Evolutionary conservation across 2,329 filamentous ascomycete genomes (phyloP).

Genomic region (Tolypocladium guangdongense): DNA sequence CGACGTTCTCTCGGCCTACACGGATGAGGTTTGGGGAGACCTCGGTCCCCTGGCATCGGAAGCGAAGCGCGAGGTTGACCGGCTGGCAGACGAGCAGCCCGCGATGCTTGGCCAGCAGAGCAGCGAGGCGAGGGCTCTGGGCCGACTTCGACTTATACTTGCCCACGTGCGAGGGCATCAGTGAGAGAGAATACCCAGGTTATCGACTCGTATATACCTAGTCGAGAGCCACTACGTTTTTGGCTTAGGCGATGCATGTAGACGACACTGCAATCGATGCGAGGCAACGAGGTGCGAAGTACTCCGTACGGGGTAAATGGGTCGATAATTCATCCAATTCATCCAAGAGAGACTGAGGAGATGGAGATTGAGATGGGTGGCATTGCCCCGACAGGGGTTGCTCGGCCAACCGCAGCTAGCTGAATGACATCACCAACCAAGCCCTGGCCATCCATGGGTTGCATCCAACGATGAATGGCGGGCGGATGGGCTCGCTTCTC

Average conservation of each 20-base stretch:
- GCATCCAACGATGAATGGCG: background rate
- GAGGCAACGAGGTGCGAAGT: background rate
- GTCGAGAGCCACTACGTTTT: background rate
- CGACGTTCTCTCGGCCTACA: slow-evolving; percentile 43
- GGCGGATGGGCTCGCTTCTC: background rate
- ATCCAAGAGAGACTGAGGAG: background rate
- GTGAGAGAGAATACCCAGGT: background rate
- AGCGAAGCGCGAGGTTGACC: slow-evolving; percentile 44
- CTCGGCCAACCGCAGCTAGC: slow-evolving; percentile 14
- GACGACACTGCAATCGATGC: background rate
- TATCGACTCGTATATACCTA: background rate
- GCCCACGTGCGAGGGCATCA: slow-evolving; percentile 22
- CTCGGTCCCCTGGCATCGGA: slow-evolving; percentile 43
- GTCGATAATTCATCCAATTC: background rate
- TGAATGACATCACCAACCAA: slow-evolving; percentile 1
- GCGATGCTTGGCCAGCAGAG: background rate
- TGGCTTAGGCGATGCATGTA: background rate
- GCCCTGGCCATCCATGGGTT: background rate
- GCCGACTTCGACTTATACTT: slow-evolving; percentile 24
- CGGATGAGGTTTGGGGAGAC: slow-evolving; percentile 60
- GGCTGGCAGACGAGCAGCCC: slow-evolving; percentile 17
- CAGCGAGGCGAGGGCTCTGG: slow-evolving; percentile 18
- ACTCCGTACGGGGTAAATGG: background rate
- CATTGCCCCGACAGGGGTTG: slow-evolving; percentile 9
- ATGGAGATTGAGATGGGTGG: background rate